Evolutionary conservation across 176 grass and related monocot species (phyloP).

Genomic region (Pharus latifolius): DNA sequence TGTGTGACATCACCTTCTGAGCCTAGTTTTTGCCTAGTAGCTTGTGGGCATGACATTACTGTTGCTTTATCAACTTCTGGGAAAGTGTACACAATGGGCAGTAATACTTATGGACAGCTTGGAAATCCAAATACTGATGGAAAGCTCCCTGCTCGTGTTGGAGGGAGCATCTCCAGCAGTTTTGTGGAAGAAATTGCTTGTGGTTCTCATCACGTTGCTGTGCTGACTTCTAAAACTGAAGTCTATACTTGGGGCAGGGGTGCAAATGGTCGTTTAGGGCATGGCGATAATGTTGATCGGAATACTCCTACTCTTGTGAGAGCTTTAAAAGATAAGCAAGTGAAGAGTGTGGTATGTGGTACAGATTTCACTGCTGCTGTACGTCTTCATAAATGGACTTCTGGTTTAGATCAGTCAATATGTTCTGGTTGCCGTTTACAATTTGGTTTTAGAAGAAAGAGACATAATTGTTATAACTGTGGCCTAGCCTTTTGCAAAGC

Average conservation of each 20-base stretch:
- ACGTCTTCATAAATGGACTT: constrained; percentile 50
- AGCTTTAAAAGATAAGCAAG: constrained; percentile 75
- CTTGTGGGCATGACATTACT: constrained; percentile 64
- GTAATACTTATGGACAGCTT: constrained; percentile 53
- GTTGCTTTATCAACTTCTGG: constrained; percentile 44
- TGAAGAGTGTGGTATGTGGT: constrained; percentile 59
- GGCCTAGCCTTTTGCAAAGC: constrained; percentile 62
- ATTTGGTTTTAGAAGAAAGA: constrained; percentile 72
- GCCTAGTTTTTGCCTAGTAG: constrained; percentile 42
- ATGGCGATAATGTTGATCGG: constrained; percentile 41
- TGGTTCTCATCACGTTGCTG: constrained; percentile 69
- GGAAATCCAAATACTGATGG: constrained; percentile 41
- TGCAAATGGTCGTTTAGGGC: constrained; percentile 60
- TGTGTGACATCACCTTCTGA: constrained; percentile 42
- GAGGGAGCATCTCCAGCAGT: constrained; percentile 38
- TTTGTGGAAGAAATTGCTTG: constrained; percentile 65
- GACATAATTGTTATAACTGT: constrained; percentile 80
- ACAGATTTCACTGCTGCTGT: constrained; percentile 47
- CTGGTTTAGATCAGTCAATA: constrained; percentile 49
- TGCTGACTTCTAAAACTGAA: constrained; percentile 56
- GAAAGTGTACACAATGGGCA: constrained; percentile 60
- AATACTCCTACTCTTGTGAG: constrained; percentile 47
- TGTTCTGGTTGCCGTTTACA: constrained; percentile 52
- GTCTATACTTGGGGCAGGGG: constrained; percentile 79
- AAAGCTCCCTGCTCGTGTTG: constrained; percentile 44